Evolutionary conservation across 2,329 filamentous ascomycete species (phyloP).

Genomic region (Atkinsonella texensis): DNA sequence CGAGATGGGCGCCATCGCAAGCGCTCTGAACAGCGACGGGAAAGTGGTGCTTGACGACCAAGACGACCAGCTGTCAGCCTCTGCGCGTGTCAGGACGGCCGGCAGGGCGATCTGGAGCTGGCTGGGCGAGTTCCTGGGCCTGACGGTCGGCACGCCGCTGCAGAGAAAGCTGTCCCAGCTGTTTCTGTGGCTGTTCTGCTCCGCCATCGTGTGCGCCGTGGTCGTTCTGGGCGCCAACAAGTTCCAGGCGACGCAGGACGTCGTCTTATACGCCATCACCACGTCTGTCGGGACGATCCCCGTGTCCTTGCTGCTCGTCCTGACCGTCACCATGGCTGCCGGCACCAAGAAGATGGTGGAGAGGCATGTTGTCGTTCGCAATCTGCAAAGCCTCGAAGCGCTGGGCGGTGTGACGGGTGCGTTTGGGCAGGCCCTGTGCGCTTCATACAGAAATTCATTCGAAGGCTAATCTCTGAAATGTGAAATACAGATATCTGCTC

Average conservation of each 20-base stretch:
- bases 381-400: conserved; percentile 34
- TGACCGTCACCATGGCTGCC: conserved; percentile 43
- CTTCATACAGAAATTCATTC: neutral
- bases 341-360: conserved; percentile 35
- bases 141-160: conserved; percentile 50
- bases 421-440: conserved; percentile 7
- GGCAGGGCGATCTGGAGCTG: conserved; percentile 6
- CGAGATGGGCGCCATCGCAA: conserved; percentile 45
- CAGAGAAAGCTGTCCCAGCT: conserved; percentile 57
- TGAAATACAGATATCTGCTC: conserved; percentile 16
- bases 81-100: neutral
- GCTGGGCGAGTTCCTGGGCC: conserved; percentile 30
- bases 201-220: conserved; percentile 32
- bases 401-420: conserved; percentile 36
- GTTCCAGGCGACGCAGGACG: conserved; percentile 21
- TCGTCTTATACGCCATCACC: conserved; percentile 26
- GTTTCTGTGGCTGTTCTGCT: conserved; percentile 50
- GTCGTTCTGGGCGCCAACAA: conserved; percentile 27
- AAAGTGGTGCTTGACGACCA: conserved; percentile 1
- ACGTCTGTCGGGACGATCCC: conserved; percentile 33
- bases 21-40: conserved; percentile 12
- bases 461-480: neutral
- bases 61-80: neutral
- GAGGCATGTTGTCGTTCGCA: conserved; percentile 35
- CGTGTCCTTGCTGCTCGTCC: conserved; percentile 31